A percentile compares a stretch with the other conserved stretches of the same genome.
phyloP scores from a whole-genome alignment of 176 grass and related monocot species.

The Rhipidocladum racemiflorum region DNA sequence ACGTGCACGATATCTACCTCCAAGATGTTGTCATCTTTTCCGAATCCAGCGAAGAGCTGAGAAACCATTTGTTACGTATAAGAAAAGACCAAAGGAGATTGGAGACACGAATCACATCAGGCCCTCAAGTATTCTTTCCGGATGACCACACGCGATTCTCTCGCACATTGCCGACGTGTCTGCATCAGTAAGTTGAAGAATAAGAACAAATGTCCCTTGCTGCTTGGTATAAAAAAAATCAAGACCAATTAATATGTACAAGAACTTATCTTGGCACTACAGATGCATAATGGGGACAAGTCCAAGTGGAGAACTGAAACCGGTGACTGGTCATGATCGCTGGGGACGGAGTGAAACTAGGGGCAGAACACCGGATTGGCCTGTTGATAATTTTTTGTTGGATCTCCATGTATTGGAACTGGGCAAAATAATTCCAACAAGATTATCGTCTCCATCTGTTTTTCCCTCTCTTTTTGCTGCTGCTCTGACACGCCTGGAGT shows the following conservation, averaged over 20 bases:
- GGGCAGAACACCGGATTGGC: conserved; percentile 34
- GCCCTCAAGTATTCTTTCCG: neutral
- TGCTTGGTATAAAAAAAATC: neutral
- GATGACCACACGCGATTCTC: neutral
- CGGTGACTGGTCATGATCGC: neutral
- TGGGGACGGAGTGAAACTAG: neutral
- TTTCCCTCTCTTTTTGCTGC: neutral
- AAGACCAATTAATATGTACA: neutral
- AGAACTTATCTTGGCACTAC: neutral
- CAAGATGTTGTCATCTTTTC: no score
- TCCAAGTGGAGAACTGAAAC: conserved; percentile 33
- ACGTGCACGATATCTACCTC: no score
- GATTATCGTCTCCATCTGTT: neutral
- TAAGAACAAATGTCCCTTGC: neutral
- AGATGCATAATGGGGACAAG: neutral
- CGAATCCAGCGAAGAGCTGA: no score
- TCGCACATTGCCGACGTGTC: neutral
- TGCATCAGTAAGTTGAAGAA: neutral
- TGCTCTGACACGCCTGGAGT: conserved; percentile 35
- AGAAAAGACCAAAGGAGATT: no score
- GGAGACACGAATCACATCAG: conserved; percentile 25
- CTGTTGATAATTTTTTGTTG: neutral
- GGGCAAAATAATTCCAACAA: conserved; percentile 15
- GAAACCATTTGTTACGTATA: no score
- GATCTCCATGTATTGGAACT: neutral